Evolutionary conservation across 495 filamentous ascomycete genomes (phyloP).

Genomic region (Tetracladium setigerum): DNA sequence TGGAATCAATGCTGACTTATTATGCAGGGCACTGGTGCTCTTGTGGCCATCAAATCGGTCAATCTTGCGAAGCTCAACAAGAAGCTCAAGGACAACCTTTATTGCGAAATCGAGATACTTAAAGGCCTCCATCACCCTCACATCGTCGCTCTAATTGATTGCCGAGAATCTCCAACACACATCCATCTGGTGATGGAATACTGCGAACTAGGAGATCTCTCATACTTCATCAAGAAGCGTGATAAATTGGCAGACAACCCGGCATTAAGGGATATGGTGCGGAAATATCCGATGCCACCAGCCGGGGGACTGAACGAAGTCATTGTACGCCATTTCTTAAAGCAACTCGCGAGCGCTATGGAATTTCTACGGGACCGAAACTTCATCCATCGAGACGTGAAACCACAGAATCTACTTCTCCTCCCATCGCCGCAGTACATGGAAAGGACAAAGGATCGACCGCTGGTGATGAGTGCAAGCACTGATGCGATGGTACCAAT

Average conservation of each 20-base stretch:
- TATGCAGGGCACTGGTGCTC: conserved; percentile 48
- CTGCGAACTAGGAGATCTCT: conserved; percentile 89
- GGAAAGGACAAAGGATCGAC: conserved; percentile 27
- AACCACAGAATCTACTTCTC: conserved; percentile 90
- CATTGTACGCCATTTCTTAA: conserved; percentile 86
- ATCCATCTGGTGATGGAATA: conserved; percentile 99
- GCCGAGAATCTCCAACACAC: conserved; percentile 73
- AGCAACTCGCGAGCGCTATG: conserved; percentile 89
- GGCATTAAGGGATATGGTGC: conserved; percentile 74
- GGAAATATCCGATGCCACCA: conserved; percentile 78
- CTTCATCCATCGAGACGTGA: conserved; percentile 93
- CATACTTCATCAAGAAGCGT: conserved; percentile 89
- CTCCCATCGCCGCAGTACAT: conserved; percentile 68
- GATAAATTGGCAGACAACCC: conserved; percentile 67
- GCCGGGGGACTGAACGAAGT: conserved; percentile 88
- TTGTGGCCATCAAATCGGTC: conserved; percentile 94
- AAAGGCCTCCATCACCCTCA: conserved; percentile 90
- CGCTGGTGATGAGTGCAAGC: conserved; percentile 52
- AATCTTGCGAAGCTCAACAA: conserved; percentile 81
- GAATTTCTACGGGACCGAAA: conserved; percentile 78
- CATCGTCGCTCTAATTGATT: conserved; percentile 92
- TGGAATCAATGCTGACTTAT: conserved; percentile 32
- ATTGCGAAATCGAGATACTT: conserved; percentile 89
- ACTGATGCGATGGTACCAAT: conserved; percentile 70
- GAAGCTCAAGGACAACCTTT: conserved; percentile 93